These are phyloP conservation scores for Penicillium italicum DNA, from an alignment of 2,329 filamentous ascomycete species.

Conservation along the genomic window DNA sequence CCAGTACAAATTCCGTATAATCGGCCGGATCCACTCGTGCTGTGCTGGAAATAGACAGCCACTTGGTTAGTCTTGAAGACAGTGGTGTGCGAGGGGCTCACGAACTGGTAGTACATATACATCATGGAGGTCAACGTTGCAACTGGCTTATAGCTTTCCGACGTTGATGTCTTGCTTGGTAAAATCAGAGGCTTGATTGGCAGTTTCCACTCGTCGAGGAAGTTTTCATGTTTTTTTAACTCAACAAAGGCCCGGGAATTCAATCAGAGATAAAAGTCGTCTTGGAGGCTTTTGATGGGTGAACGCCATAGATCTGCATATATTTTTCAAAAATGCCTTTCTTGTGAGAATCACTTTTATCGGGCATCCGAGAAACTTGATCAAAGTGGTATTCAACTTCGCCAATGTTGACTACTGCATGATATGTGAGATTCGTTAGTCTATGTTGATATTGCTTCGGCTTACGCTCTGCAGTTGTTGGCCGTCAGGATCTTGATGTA, in stretches of 20 bases:
- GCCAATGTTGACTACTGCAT: not conserved
- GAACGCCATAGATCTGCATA: too few relatives aligned
- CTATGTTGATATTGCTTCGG: not conserved
- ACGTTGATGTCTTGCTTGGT: not conserved
- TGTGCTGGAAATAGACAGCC: constrained; percentile 30
- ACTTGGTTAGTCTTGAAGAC: not conserved
- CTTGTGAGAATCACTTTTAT: not conserved
- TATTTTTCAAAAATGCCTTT: too few relatives aligned
- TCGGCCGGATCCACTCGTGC: constrained; percentile 47
- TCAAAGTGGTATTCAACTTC: not conserved
- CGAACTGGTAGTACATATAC: constrained; percentile 54
- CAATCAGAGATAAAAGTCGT: constrained; percentile 9
- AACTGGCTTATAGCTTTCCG: constrained; percentile 40
- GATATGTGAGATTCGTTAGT: not conserved
- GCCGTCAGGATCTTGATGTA: not conserved
- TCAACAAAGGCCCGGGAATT: constrained; percentile 13
- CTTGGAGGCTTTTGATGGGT: too few relatives aligned
- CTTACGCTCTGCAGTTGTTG: not conserved
- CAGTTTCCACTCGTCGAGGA: constrained; percentile 20
- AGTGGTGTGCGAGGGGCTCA: not conserved
- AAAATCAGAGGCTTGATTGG: not conserved
- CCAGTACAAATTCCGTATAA: constrained; percentile 47
- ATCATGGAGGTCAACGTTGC: constrained; percentile 49
- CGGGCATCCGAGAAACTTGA: not conserved
- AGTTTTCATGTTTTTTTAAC: constrained; percentile 14